phyloP scores from a whole-genome alignment of 805 yeast species.

The Saccharomycopsis lassenensis region DNA sequence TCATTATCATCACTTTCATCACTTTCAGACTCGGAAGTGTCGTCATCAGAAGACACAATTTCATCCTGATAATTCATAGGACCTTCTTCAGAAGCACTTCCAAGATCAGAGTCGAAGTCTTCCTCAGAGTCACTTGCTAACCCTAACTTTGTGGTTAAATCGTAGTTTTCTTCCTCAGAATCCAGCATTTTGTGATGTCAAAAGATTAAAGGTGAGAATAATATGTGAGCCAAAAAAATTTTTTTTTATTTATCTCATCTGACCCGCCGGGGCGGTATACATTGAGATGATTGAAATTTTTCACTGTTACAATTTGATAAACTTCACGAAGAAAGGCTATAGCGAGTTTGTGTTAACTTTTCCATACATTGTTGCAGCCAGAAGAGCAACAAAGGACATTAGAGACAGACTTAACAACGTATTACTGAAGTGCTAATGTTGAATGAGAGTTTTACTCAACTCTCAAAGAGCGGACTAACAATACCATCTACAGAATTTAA shows the following conservation, averaged over 20 bases:
- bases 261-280: no score
- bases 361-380: no score
- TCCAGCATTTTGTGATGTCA: conserved; percentile 6
- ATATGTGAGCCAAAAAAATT: background rate
- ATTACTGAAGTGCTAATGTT: no score
- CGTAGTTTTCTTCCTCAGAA: conserved; percentile 12
- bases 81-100: conserved; percentile 25
- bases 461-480: no score
- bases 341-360: no score
- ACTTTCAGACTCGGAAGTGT: conserved; percentile 27
- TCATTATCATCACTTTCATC: conserved; percentile 13
- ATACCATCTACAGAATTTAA: no score
- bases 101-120: conserved; percentile 24
- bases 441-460: no score
- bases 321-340: no score
- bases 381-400: no score
- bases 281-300: no score
- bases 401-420: no score
- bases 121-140: conserved; percentile 1
- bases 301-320: no score
- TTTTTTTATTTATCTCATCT: background rate
- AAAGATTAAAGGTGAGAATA: background rate
- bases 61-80: conserved; percentile 40
- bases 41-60: conserved; percentile 40
- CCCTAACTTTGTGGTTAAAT: conserved; percentile 12